A percentile compares a stretch with the other conserved stretches of the same genome.
phyloP scores from a whole-genome alignment of 2,329 filamentous ascomycete species.

The Alternaria postmessia region DNA sequence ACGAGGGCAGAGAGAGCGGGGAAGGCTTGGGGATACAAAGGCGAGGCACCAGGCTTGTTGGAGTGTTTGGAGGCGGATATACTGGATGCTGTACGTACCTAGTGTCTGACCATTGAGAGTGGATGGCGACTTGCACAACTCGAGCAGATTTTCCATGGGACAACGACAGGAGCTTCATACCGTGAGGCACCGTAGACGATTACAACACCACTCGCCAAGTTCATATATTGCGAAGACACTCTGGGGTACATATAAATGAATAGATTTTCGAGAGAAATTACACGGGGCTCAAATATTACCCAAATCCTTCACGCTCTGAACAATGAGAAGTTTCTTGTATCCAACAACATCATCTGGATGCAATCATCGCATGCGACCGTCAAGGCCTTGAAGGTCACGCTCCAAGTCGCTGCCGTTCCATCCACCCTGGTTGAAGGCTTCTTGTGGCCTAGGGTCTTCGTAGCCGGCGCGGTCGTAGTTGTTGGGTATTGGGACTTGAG shows the following conservation, averaged over 20 bases:
- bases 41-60: slow-evolving; percentile 51
- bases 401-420: slow-evolving; percentile 53
- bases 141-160: background rate
- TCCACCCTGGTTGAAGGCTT: slow-evolving; percentile 54
- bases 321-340: slow-evolving; percentile 16
- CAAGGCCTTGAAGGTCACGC: slow-evolving; percentile 59
- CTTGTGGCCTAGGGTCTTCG: slow-evolving; percentile 70
- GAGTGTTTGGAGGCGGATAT: slow-evolving; percentile 50
- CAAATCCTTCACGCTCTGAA: slow-evolving; percentile 9
- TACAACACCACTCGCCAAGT: background rate
- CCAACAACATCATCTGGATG: slow-evolving; percentile 10
- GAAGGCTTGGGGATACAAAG: slow-evolving; percentile 62
- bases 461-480: slow-evolving; percentile 65
- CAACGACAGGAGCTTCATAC: background rate
- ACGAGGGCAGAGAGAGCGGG: slow-evolving; percentile 62
- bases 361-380: slow-evolving; percentile 35
- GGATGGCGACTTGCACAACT: background rate
- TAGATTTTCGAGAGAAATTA: slow-evolving; percentile 11
- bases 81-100: slow-evolving; percentile 10
- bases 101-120: background rate
- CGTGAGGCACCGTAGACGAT: background rate
- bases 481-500: slow-evolving; percentile 69
- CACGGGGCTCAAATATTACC: slow-evolving; percentile 4
- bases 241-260: background rate
- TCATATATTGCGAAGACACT: background rate